Evolutionary conservation across 208 protist species (phyloP).

Genomic region (Trypanosomatidae sp.): DNA sequence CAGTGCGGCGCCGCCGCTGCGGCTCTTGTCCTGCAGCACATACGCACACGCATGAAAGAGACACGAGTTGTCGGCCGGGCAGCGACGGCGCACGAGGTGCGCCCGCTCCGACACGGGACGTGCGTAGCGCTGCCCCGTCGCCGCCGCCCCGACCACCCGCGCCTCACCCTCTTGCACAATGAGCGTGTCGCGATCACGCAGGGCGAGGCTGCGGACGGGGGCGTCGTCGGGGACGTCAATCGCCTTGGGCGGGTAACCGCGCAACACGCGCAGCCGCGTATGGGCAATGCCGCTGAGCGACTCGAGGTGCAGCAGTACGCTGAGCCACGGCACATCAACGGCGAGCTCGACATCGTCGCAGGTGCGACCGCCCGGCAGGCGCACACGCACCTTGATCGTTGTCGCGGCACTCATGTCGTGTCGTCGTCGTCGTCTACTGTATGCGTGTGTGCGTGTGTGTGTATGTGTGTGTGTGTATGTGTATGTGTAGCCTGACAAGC

Average conservation of each 20-base stretch:
- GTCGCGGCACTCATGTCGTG: too few species aligned
- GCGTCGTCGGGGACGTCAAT: slow-evolving; percentile 18
- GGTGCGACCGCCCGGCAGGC: slow-evolving; percentile 27
- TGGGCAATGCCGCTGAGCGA: slow-evolving; percentile 13
- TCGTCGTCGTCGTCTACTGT: too few species aligned
- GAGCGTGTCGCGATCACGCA: slow-evolving; percentile 49
- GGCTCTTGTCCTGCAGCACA: slow-evolving; percentile 75
- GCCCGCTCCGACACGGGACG: slow-evolving; percentile 47
- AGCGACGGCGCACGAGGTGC: slow-evolving; percentile 77
- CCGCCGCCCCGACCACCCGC: slow-evolving; percentile 24
- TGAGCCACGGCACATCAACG: slow-evolving; percentile 13
- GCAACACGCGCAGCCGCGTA: slow-evolving; percentile 31
- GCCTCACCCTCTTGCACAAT: slow-evolving; percentile 75
- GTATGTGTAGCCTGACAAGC: too few species aligned
- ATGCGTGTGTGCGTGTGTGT: too few species aligned
- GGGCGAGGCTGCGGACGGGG: slow-evolving; percentile 11
- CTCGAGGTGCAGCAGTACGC: slow-evolving; percentile 18
- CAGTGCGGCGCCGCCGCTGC: slow-evolving; percentile 46
- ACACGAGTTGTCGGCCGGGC: slow-evolving; percentile 91
- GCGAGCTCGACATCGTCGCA: slow-evolving; percentile 30
- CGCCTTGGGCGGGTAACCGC: slow-evolving; percentile 69
- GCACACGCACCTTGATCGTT: slow-evolving; percentile 50
- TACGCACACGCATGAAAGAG: slow-evolving; percentile 91
- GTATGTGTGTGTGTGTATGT: too few species aligned
- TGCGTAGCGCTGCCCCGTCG: slow-evolving; percentile 60